Evolutionary conservation across 1,284 basidiomycete species (phyloP).

Genomic region (Leccinum holopus): DNA sequence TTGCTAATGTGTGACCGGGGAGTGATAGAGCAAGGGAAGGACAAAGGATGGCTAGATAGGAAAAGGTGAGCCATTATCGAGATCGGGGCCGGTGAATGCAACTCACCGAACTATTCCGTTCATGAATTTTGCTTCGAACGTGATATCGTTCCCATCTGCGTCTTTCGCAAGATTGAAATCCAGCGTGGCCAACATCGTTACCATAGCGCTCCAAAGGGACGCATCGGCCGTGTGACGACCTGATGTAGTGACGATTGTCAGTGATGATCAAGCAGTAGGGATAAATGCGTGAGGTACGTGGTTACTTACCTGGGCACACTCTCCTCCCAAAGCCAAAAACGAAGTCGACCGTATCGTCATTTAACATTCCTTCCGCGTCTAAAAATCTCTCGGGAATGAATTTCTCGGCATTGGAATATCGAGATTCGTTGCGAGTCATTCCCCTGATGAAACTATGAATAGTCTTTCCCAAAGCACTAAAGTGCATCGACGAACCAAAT

Average conservation of each 20-base stretch:
- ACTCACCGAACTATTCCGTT: constrained; percentile 17
- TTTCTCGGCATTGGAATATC: constrained; percentile 21
- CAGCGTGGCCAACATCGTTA: constrained; percentile 26
- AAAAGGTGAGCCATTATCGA: not conserved
- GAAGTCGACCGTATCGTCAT: constrained; percentile 15
- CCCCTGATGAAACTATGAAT: constrained; percentile 19
- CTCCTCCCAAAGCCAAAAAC: constrained; percentile 29
- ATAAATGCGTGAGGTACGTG: no score
- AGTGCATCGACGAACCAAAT: constrained; percentile 17
- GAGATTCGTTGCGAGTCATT: constrained; percentile 26
- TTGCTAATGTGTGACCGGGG: constrained; percentile 14
- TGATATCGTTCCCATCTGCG: constrained; percentile 15
- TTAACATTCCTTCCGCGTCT: constrained; percentile 18
- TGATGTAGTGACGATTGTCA: constrained; percentile 1
- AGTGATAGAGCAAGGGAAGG: constrained; percentile 3
- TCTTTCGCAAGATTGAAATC: constrained; percentile 24
- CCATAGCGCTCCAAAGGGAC: constrained; percentile 24
- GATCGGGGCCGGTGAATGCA: not conserved
- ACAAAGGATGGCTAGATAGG: not conserved
- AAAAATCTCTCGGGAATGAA: constrained; percentile 31
- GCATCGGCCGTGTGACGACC: constrained; percentile 20
- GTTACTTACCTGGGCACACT: constrained; percentile 20
- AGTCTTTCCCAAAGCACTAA: no score
- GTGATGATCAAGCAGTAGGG: not conserved
- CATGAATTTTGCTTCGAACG: constrained; percentile 14